Evolutionary conservation across 176 grass and related monocot genomes (phyloP).

Genomic region (Calamus simplicifolius): DNA sequence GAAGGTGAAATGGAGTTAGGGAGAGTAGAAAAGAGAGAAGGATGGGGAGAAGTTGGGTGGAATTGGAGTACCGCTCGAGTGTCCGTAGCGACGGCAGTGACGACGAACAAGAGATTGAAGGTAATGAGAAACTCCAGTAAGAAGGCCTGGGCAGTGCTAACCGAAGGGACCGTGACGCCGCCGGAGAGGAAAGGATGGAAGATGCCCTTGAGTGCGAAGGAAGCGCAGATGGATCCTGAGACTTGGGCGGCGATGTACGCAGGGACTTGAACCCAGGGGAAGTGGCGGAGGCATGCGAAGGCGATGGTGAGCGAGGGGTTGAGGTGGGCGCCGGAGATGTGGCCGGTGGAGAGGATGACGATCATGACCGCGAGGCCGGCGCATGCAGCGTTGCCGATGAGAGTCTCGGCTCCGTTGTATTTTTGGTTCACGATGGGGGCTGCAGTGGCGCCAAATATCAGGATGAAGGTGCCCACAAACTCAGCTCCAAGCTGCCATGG

Average conservation of each 20-base stretch:
- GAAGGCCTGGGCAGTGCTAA: constrained; percentile 80
- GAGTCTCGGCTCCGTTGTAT: constrained; percentile 72
- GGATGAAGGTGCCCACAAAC: constrained; percentile 96
- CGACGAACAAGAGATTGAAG: constrained; percentile 96
- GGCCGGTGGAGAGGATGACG: constrained; percentile 91
- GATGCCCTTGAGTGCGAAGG: constrained; percentile 86
- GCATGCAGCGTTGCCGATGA: constrained; percentile 83
- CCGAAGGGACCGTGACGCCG: constrained; percentile 82
- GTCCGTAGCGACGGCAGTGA: constrained; percentile 95
- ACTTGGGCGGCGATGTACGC: constrained; percentile 75
- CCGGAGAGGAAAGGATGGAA: constrained; percentile 97
- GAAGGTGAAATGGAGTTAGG: too few relatives aligned
- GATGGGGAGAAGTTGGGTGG: too few relatives aligned
- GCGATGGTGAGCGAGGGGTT: constrained; percentile 95
- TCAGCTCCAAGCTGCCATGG: constrained; percentile 64
- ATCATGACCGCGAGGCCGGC: constrained; percentile 74
- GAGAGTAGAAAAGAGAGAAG: too few relatives aligned
- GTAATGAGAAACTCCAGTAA: constrained; percentile 97
- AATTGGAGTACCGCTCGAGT: constrained; percentile 44
- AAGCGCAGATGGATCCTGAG: constrained; percentile 76
- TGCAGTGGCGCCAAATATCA: constrained; percentile 97
- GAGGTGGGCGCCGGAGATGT: constrained; percentile 92
- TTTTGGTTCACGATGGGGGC: constrained; percentile 98
- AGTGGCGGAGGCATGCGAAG: constrained; percentile 84
- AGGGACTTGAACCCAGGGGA: constrained; percentile 89